Base-by-base conservation (phyloP, 208 protist species). In the Trypanosomatidae sp. region DNA sequence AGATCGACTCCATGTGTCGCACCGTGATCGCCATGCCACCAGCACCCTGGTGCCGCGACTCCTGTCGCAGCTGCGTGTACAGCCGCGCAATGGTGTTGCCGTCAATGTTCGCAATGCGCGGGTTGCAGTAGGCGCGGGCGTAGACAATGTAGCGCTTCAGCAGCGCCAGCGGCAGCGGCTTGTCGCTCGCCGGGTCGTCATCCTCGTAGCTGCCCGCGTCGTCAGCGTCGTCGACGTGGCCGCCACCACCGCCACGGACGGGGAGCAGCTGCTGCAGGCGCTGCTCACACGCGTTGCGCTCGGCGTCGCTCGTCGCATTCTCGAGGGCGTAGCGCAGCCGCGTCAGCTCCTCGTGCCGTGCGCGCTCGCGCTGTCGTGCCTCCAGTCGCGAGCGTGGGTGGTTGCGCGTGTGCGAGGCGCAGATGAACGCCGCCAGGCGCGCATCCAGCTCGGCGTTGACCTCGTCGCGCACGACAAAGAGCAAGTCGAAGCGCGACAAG, bases 71-170 rank as follows among this genome's bases (percentile, higher is more conserved):
- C 40, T 99, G 88, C 7, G 84, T 86, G 69, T 99, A 99, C 8
- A 99, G 65, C 2, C 88, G 58, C 6, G 71, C 61, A 6, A 99
- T 82, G 37, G 94, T 97, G 53, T 98, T 88, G 15, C 62, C 68
- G 43, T 98, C 88, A 19, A 97, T 78, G 44, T 97, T 81, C 8
- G 65, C 69, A 28, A 98, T 87, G 45, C 83, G 86, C 15, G 96
- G 96, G 45, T 81, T 64, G 42, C 89, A 89, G 43, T 97, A 78
- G 51, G 56, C 65, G 54, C 82, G 88, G 1, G 97, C 97, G 59
- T 99, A 99, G 10, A 94, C 54, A 42, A 99, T 93, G 82, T 99
- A 99, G 72, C 99, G 98, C 33, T 87, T 60, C 6, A 99, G 71
- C 27, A 99, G 41, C 25, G 84, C 66, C 73, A 99, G 97, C 4